Base-by-base conservation (phyloP, 1,139 yeast genomes). In the Groenewaldozyma sp. region DNA sequence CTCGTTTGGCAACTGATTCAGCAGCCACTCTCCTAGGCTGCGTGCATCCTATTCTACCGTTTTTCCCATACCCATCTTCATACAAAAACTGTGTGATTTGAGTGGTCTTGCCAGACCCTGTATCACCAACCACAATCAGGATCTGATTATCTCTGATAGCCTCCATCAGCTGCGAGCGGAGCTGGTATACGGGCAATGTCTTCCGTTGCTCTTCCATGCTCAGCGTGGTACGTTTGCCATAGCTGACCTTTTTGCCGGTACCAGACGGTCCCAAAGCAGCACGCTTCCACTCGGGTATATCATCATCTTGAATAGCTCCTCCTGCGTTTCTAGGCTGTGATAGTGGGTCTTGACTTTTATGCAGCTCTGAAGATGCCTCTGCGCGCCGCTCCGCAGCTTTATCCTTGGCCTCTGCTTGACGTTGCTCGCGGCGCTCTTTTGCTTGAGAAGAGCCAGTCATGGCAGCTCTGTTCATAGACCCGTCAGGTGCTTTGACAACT, bases 11-110 rank as follows among this genome's bases (percentile, higher is more conserved):
- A 6, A 91, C 95, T 13, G 94, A 81, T 68, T 79, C 78, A 0
- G 97, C 97, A 0, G 97, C 97, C 26, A 91, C 94, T 54, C 97
- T 72, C 58, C 98, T 73, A 1, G 98, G 98, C 59, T 91, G 98
- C 0, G 98, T 91, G 54, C 95, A 82, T 1, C 83, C 96, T 41
- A 91, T 80, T 49, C 76, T 59, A 1, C 74, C 75, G 7, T 59
- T 45, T 4, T 60, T 58, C 1, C 73, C 68, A 50, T 73, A 75
- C 0, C 96, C 95, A 40, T 76, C 86, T 48, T 86, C 95, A 44
- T 74, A 73, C 11, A 91, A 65, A 54, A 75, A 87, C 57, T 91
- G 97, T 0, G 96, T 76, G 34, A 91, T 65, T 59, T 91, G 97
- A 0, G 98, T 91, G 1, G 97, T 87, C 59, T 91, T 91, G 50